These are phyloP conservation scores for Aspergillus tanneri DNA, from an alignment of 2,329 filamentous ascomycete species.

Conservation along the genomic window DNA sequence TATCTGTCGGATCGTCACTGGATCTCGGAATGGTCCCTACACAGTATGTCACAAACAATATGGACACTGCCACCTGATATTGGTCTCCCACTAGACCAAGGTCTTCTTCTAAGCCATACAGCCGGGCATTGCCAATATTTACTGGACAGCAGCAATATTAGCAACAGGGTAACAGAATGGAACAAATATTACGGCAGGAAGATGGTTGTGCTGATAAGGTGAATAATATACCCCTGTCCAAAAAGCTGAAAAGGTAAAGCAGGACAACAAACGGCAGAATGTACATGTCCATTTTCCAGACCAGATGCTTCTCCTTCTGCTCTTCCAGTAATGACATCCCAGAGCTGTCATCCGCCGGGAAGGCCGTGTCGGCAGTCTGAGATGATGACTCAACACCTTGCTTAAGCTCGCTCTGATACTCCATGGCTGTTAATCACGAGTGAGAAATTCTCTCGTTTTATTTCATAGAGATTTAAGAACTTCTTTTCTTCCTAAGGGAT, in stretches of 20 bases:
- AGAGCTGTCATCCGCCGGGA: slow-evolving; percentile 15
- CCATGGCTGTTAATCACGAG: slow-evolving; percentile 7
- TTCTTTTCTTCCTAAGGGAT: not conserved
- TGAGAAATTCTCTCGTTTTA: no score
- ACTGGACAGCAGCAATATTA: slow-evolving; percentile 40
- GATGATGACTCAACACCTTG: not conserved
- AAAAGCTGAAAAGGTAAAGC: slow-evolving; percentile 69
- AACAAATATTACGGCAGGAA: not conserved
- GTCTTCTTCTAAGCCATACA: slow-evolving; percentile 64
- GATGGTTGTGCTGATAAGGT: not conserved
- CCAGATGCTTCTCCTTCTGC: slow-evolving; percentile 29
- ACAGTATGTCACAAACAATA: slow-evolving; percentile 66
- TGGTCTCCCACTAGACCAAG: slow-evolving; percentile 61
- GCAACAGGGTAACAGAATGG: not conserved
- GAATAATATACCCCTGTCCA: slow-evolving; percentile 56
- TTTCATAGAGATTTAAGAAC: not conserved
- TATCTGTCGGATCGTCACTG: slow-evolving; percentile 10
- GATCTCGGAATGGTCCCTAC: slow-evolving; percentile 31
- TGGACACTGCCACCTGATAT: slow-evolving; percentile 67
- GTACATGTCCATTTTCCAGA: slow-evolving; percentile 43
- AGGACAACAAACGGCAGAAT: slow-evolving; percentile 44
- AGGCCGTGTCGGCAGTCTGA: slow-evolving; percentile 6
- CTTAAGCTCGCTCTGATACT: slow-evolving; percentile 6
- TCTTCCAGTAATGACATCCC: slow-evolving; percentile 27
- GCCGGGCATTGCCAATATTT: slow-evolving; percentile 70